A percentile compares a stretch with the other conserved stretches of the same genome.
phyloP scores from a whole-genome alignment of 2,329 filamentous ascomycete genomes.

The Cytospora leucostoma region DNA sequence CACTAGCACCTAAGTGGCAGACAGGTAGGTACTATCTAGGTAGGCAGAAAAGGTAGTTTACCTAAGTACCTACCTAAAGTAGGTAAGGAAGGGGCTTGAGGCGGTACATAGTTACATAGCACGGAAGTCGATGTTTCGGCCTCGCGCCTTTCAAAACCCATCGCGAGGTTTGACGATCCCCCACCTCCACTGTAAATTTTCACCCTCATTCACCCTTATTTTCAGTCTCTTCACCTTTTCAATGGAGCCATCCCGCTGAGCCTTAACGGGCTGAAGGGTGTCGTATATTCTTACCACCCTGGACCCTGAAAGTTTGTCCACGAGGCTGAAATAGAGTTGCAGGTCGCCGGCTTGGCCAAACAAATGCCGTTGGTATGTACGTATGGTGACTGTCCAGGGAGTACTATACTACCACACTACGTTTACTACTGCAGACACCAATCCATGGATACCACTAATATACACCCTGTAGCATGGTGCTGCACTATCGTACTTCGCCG shows the following conservation, averaged over 20 bases:
- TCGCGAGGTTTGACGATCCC: background rate
- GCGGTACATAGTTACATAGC: too few species aligned
- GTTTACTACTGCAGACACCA: too few species aligned
- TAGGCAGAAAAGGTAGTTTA: too few species aligned
- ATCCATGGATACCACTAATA: too few species aligned
- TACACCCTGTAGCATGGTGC: too few species aligned
- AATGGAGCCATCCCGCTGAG: background rate
- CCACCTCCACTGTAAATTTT: background rate
- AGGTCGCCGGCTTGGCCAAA: conserved; percentile 1
- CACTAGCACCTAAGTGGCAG: background rate
- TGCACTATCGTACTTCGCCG: too few species aligned
- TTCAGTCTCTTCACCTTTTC: background rate
- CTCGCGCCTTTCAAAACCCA: conserved; percentile 2
- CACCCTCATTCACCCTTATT: background rate
- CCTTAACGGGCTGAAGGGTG: background rate
- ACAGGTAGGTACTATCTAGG: background rate
- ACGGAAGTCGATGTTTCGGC: background rate
- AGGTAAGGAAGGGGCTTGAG: too few species aligned
- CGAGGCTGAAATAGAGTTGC: conserved; percentile 20
- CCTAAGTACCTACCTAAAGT: too few species aligned
- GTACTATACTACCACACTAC: too few species aligned
- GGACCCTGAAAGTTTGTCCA: conserved; percentile 5
- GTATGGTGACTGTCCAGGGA: too few species aligned
- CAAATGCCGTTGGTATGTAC: background rate
- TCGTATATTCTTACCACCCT: background rate